These are phyloP conservation scores for Candida tallmaniae DNA, from an alignment of 805 yeast genomes.

Conservation along the genomic window DNA sequence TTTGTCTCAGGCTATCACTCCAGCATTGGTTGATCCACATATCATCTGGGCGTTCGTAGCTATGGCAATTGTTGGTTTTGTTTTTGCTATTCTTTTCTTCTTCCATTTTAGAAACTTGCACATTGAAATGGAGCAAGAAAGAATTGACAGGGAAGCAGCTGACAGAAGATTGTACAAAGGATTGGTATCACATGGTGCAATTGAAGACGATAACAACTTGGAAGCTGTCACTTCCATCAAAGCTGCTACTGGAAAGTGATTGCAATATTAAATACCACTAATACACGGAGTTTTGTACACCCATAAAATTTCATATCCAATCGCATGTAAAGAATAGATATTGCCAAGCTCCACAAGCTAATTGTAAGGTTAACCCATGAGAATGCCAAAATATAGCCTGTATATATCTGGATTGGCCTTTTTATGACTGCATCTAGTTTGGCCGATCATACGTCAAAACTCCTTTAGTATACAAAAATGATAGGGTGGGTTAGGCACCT, in stretches of 20 bases:
- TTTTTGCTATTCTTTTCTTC: constrained; percentile 27
- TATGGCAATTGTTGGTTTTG: constrained; percentile 31
- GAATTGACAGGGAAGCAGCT: constrained; percentile 21
- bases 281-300: constrained; percentile 19
- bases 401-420: no score
- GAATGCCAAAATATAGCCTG: neutral
- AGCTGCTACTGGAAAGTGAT: constrained; percentile 25
- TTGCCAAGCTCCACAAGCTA: neutral
- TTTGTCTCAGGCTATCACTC: constrained; percentile 37
- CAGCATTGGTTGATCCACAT: constrained; percentile 38
- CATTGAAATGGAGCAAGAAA: constrained; percentile 35
- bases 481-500: neutral
- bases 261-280: constrained; percentile 4
- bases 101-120: constrained; percentile 36
- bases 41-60: constrained; percentile 39
- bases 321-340: neutral
- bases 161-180: constrained; percentile 6
- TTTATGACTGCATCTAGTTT: no score
- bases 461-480: neutral
- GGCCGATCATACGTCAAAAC: neutral
- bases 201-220: constrained; percentile 18
- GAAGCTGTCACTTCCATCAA: constrained; percentile 25
- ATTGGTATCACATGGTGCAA: constrained; percentile 14
- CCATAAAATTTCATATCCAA: constrained; percentile 2
- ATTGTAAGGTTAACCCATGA: neutral